A percentile compares a stretch with the other conserved stretches of the same genome.
Evolutionary conservation across 106 monocot species (phyloP).

Genomic region (Platanthera zijinensis): DNA sequence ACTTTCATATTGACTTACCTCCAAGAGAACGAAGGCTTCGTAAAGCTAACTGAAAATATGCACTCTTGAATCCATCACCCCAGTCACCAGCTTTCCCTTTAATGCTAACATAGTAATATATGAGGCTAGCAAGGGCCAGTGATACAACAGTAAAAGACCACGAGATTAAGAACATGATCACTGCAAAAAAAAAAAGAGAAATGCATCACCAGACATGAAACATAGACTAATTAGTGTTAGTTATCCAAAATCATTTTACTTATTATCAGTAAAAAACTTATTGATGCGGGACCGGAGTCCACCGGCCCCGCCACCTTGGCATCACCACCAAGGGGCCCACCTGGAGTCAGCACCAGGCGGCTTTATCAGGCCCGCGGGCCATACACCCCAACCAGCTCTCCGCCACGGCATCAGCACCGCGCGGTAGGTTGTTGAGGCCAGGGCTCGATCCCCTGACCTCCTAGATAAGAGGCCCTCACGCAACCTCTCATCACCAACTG

Average conservation of each 20-base stretch:
- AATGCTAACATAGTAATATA: constrained; percentile 96
- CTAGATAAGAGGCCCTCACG: too few species aligned
- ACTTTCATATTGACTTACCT: constrained; percentile 38
- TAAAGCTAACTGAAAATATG: constrained; percentile 90
- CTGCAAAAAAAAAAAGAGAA: constrained; percentile 28
- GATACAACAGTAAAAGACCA: constrained; percentile 97
- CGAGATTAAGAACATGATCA: constrained; percentile 97
- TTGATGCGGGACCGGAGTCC: too few species aligned
- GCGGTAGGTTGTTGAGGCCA: too few species aligned
- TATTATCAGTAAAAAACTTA: too few species aligned
- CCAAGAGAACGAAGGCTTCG: constrained; percentile 93
- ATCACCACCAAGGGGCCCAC: too few species aligned
- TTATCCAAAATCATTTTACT: background rate
- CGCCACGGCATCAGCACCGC: too few species aligned
- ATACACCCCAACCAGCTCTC: too few species aligned
- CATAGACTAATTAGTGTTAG: background rate
- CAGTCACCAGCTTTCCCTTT: constrained; percentile 99
- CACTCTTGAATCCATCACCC: constrained; percentile 99
- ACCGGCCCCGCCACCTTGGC: too few species aligned
- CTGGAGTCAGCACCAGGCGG: too few species aligned
- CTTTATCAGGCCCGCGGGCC: too few species aligned
- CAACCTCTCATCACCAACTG: too few species aligned
- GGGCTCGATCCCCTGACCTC: too few species aligned
- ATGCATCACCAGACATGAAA: background rate
- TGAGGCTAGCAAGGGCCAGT: constrained; percentile 89